Conservation (phyloP, 2,329 filamentous ascomycete species). For the Xylariaceae sp. region DNA sequence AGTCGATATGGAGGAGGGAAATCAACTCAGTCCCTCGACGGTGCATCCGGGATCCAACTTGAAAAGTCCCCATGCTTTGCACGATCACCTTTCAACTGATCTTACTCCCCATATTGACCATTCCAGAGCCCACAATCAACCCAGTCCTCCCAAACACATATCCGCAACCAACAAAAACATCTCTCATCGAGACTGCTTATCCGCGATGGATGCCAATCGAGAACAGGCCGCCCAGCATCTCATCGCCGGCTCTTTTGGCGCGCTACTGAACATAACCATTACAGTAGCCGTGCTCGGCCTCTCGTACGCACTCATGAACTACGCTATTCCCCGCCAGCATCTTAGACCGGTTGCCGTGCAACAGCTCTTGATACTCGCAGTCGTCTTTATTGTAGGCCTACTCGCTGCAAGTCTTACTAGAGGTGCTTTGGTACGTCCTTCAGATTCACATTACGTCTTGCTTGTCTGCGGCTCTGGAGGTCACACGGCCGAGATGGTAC, state of each 20-base stretch:
- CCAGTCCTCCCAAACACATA: no score
- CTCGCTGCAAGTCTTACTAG: not conserved
- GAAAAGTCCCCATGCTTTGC: no score
- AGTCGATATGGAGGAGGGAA: not conserved
- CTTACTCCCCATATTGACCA: no score
- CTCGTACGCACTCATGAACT: not conserved
- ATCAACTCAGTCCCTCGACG: not conserved
- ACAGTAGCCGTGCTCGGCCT: not conserved
- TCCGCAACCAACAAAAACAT: slow-evolving; percentile 2
- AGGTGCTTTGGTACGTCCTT: slow-evolving; percentile 9
- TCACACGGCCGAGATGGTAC: slow-evolving; percentile 92
- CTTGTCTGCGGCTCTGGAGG: slow-evolving; percentile 89
- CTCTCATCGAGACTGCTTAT: slow-evolving; percentile 10
- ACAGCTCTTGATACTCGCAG: no score
- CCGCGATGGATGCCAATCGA: slow-evolving; percentile 14
- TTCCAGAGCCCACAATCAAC: no score
- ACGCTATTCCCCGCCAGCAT: slow-evolving; percentile 1
- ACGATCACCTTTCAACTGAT: no score
- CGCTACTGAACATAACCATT: not conserved
- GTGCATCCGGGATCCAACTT: not conserved
- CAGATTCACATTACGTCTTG: slow-evolving; percentile 50
- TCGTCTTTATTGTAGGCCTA: not conserved
- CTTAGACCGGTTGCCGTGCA: no score
- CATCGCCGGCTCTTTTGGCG: slow-evolving; percentile 3
- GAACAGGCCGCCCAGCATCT: slow-evolving; percentile 4